Conservation (phyloP, 2,329 filamentous ascomycete genomes). For the Calcarisporium arbuscula region DNA sequence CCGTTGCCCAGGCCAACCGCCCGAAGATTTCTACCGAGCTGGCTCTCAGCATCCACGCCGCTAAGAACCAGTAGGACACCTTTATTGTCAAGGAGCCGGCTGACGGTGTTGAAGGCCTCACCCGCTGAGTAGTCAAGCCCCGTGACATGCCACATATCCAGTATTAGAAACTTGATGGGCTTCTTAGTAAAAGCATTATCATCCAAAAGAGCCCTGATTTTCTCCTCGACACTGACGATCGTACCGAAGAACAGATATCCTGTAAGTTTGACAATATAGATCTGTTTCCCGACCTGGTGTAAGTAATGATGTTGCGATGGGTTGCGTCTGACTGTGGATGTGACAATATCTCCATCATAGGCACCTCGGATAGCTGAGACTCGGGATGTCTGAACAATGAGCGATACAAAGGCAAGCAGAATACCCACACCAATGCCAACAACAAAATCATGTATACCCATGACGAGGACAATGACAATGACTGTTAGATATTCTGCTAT, state of each 20-base stretch:
- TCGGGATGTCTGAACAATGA: constrained; percentile 85
- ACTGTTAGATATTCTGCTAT: constrained; percentile 85
- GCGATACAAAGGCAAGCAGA: constrained; percentile 80
- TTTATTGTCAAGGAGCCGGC: constrained; percentile 71
- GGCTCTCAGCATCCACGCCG: constrained; percentile 68
- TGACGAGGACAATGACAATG: constrained; percentile 82
- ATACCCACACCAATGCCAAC: constrained; percentile 90
- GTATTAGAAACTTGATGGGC: constrained; percentile 82
- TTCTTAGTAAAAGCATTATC: constrained; percentile 71
- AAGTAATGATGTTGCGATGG: constrained; percentile 84
- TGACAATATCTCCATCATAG: constrained; percentile 84
- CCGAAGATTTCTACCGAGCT: constrained; percentile 70
- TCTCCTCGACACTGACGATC: constrained; percentile 89
- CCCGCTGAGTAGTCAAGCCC: constrained; percentile 95
- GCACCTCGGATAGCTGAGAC: constrained; percentile 83
- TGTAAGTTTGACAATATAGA: constrained; percentile 83
- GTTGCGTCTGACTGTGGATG: constrained; percentile 87
- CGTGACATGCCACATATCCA: constrained; percentile 84
- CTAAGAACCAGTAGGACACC: constrained; percentile 77
- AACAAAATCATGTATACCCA: constrained; percentile 97
- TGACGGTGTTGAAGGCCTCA: constrained; percentile 90
- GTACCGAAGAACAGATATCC: constrained; percentile 98
- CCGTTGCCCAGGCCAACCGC: constrained; percentile 77
- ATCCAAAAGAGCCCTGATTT: constrained; percentile 74
- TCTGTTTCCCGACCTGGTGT: constrained; percentile 77